Percentiles rank a stretch among this genome's conserved stretches.
These are phyloP conservation scores for Canna indica DNA, from an alignment of 176 grass and related monocot genomes.

Conservation along the genomic window DNA sequence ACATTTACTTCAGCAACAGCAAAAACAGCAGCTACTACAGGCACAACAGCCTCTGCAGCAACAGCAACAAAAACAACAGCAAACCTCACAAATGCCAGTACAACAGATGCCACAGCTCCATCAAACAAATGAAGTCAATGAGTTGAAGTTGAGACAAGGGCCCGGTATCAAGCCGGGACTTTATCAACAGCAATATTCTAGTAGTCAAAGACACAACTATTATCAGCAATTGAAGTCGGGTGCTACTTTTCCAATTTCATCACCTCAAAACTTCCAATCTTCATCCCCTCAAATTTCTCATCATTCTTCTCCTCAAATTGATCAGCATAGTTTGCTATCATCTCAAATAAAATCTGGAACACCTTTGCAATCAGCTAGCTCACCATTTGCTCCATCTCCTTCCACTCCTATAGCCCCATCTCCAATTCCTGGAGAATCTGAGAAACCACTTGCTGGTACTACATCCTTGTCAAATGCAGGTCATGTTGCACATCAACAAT, in stretches of 20 bases:
- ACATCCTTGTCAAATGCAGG: slow-evolving; percentile 50
- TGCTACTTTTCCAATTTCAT: slow-evolving; percentile 70
- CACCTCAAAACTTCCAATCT: slow-evolving; percentile 83
- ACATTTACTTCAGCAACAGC: slow-evolving; percentile 39
- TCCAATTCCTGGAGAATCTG: slow-evolving; percentile 68
- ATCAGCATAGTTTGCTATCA: slow-evolving; percentile 66
- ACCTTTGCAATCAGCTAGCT: slow-evolving; percentile 65
- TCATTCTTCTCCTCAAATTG: slow-evolving; percentile 73
- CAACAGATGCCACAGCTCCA: slow-evolving; percentile 45
- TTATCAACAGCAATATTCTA: slow-evolving; percentile 53
- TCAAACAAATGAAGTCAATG: slow-evolving; percentile 51
- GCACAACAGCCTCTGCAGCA: slow-evolving; percentile 37
- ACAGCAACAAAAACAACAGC: slow-evolving; percentile 44
- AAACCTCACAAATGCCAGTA: slow-evolving; percentile 28
- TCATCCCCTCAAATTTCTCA: slow-evolving; percentile 93
- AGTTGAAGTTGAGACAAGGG: slow-evolving; percentile 67
- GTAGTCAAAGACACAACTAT: slow-evolving; percentile 33
- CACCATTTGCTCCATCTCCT: slow-evolving; percentile 79
- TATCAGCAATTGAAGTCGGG: slow-evolving; percentile 63
- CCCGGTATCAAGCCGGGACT: slow-evolving; percentile 61
- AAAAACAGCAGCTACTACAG: slow-evolving; percentile 47
- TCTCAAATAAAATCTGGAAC: slow-evolving; percentile 77
- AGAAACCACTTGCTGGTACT: slow-evolving; percentile 53
- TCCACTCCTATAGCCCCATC: slow-evolving; percentile 70
- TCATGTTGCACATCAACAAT: slow-evolving; percentile 47